Evolutionary conservation across 495 filamentous ascomycete genomes (phyloP).

Genomic region (Amniculicola lignicola): DNA sequence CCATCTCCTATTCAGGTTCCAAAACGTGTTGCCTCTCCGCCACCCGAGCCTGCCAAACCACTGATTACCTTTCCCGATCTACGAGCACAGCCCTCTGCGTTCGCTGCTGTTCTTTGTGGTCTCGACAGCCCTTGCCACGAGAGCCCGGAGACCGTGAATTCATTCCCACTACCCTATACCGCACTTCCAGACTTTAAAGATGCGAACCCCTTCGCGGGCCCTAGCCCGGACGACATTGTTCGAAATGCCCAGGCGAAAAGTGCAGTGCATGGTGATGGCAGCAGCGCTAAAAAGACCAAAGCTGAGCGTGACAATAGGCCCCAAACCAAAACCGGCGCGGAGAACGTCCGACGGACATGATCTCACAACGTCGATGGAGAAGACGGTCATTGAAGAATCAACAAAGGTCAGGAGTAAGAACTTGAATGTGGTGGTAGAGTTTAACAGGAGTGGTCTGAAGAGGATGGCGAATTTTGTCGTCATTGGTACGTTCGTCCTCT

Average conservation of each 20-base stretch:
- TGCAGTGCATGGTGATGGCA: conserved; percentile 49
- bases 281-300: neutral
- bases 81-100: conserved; percentile 46
- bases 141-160: conserved; percentile 44
- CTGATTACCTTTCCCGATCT: conserved; percentile 29
- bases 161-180: conserved; percentile 54
- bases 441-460: conserved; percentile 70
- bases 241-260: conserved; percentile 84
- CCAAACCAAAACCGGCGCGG: conserved; percentile 46
- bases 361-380: conserved; percentile 44
- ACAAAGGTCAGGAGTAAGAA: conserved; percentile 74
- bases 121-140: conserved; percentile 15
- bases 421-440: conserved; percentile 78
- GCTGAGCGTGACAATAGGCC: conserved; percentile 45
- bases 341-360: conserved; percentile 49
- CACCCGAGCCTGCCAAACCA: conserved; percentile 12
- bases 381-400: conserved; percentile 61
- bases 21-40: neutral
- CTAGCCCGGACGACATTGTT: conserved; percentile 92
- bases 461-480: conserved; percentile 91
- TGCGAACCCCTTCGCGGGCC: conserved; percentile 71
- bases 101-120: conserved; percentile 60
- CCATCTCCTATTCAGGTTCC: conserved; percentile 35
- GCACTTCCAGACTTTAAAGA: conserved; percentile 49
- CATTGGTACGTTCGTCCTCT: conserved; percentile 61